phyloP scores from a whole-genome alignment of 805 yeast species.

The Lipomyces chichibuensis region DNA sequence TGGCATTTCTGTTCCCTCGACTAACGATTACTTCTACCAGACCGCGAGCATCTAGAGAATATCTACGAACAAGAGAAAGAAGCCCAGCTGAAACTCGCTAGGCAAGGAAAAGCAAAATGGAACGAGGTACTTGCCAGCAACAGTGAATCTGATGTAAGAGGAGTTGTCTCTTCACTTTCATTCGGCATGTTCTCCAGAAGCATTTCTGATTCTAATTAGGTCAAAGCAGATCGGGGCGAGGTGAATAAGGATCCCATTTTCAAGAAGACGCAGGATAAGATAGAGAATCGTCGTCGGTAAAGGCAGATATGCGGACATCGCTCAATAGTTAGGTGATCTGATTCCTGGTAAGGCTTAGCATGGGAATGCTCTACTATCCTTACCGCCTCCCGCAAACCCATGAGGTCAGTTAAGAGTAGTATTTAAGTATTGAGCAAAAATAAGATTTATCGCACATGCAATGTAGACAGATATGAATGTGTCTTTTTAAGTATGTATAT shows the following conservation, averaged over 20 bases:
- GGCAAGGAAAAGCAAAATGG: background rate
- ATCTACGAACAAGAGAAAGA: background rate
- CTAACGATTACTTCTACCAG: background rate
- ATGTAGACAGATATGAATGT: too few species aligned
- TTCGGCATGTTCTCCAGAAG: background rate
- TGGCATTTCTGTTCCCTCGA: background rate
- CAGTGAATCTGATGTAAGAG: background rate
- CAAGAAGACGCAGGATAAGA: background rate
- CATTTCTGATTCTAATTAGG: background rate
- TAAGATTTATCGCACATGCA: background rate
- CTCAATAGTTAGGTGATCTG: background rate
- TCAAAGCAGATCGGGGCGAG: background rate
- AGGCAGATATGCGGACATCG: background rate
- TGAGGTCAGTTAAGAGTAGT: background rate
- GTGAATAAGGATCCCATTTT: background rate
- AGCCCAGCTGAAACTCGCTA: background rate
- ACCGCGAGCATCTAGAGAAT: background rate
- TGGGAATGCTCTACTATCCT: background rate
- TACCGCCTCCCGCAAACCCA: background rate
- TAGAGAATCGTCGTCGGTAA: background rate
- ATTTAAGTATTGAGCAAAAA: too few species aligned
- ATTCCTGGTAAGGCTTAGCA: background rate
- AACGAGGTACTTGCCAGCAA: conserved; percentile 1
- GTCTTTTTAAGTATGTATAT: background rate
- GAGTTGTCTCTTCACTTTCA: background rate